These are phyloP conservation scores for Leccinum huronense DNA, from an alignment of 1,284 basidiomycete species.

Conservation along the genomic window DNA sequence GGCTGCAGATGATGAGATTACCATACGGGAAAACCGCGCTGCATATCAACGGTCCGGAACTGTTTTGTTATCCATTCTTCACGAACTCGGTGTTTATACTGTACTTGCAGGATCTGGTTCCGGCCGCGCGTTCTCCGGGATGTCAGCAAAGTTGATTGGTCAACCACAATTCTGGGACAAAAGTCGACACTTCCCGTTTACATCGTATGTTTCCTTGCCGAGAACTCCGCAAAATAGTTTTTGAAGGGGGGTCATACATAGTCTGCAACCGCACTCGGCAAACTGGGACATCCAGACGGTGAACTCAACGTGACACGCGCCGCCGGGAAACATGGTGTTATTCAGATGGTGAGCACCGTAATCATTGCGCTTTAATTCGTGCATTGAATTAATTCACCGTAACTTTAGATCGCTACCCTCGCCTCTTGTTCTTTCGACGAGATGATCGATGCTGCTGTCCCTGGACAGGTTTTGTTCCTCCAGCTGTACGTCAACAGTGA, in stretches of 20 bases:
- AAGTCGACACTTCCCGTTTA: conserved; percentile 61
- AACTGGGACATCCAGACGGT: conserved; percentile 65
- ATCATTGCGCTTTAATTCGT: conserved; percentile 26
- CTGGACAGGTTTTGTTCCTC: conserved; percentile 71
- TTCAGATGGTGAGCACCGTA: conserved; percentile 51
- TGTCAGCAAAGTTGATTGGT: conserved; percentile 61
- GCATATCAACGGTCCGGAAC: conserved; percentile 56
- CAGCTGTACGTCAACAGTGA: conserved; percentile 84
- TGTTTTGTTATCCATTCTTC: conserved; percentile 2
- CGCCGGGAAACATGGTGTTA: conserved; percentile 53
- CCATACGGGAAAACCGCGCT: conserved; percentile 64
- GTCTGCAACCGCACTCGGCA: conserved; percentile 54
- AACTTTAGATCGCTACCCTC: conserved; percentile 34
- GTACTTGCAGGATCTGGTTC: conserved; percentile 60
- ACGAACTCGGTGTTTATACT: conserved; percentile 2
- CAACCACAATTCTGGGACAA: conserved; percentile 56
- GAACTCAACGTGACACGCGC: conserved; percentile 60
- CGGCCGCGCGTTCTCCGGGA: conserved; percentile 68
- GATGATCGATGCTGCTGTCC: conserved; percentile 67
- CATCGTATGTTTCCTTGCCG: conserved; percentile 38
- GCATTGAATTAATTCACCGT: conserved; percentile 34
- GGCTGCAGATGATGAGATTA: conserved; percentile 66
- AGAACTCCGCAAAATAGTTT: conserved; percentile 23
- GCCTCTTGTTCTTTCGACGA: conserved; percentile 30
- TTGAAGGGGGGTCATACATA: conserved; percentile 5